Evolutionary conservation across 495 filamentous ascomycete species (phyloP), one percentile per base, ranked within the genome.

Genomic region (Penicillium ochrochloron): DNA sequence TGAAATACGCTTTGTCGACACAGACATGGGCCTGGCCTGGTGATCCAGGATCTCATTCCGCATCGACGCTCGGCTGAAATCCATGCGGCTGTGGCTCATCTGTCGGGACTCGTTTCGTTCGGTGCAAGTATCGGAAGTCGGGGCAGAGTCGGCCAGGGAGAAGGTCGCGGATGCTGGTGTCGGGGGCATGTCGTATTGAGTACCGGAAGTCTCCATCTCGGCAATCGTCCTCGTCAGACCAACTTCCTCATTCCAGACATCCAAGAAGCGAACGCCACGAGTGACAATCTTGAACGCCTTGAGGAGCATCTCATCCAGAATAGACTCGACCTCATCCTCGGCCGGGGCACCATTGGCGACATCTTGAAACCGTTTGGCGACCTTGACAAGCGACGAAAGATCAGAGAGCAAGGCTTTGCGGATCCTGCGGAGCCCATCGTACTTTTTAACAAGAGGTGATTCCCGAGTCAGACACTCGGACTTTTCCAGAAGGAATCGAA

Each of bases 281-380:
- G 88, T 93, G n/a, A 96, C 91, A 61, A 97, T 92, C 69, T 91
- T 94, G 80, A 96, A 98, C 0, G 93, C 93, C 72, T 93, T 94
- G 55, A 96, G 77, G 12, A 97, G 88, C 86, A 98, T 91, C 73
- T 96, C 92, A 73, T 97, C 94, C 56, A 96, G 82, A 34, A 94
- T 84, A 64, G 88, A 85, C 66, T 94, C 92, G 35, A 92, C 80
- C 33, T 89, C 85, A 2, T 88, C 81, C 21, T 86, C 81, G 37
- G 77, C 74, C 11, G 84, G 74, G 14, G 78, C 70, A 3, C 78
- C 76, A 42, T 74, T 78, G 55, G 82, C 81, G 52, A 86, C 81
- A 61, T 90, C 90, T 71, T 94, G 90, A 68, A 97, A 80, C 51
- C 83, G 83, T 75, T 96, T 97, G 10, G 92, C 90, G 2, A 89